Conservation (phyloP, 2,329 filamentous ascomycete species). For the Thielaviopsis punctulata region DNA sequence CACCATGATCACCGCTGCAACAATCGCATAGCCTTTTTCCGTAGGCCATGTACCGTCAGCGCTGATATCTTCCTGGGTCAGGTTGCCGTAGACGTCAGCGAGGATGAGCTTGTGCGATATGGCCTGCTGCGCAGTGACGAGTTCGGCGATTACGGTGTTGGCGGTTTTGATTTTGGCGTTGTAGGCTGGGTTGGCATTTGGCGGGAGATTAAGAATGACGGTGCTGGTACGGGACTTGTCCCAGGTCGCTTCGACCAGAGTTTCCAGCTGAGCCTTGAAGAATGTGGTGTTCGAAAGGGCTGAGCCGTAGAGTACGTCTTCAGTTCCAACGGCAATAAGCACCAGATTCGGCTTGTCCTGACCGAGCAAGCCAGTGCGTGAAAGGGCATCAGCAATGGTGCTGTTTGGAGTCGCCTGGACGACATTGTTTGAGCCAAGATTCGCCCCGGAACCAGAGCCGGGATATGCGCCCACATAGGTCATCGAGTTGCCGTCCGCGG, state of each 20-base stretch:
- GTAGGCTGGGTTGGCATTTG: slow-evolving; percentile 15
- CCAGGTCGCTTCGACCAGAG: slow-evolving; percentile 19
- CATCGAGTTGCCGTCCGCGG: slow-evolving; percentile 17
- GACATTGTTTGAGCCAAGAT: slow-evolving; percentile 21
- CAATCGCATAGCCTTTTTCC: slow-evolving; percentile 21
- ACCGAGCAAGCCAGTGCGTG: slow-evolving; percentile 17
- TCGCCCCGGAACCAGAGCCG: slow-evolving; percentile 20
- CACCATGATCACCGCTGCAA: slow-evolving; percentile 19
- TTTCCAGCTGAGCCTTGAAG: slow-evolving; percentile 16
- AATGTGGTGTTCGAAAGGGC: slow-evolving; percentile 16
- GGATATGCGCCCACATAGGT: slow-evolving; percentile 22
- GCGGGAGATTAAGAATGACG: slow-evolving; percentile 19
- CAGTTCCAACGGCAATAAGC: slow-evolving; percentile 23
- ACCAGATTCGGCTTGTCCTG: slow-evolving; percentile 21
- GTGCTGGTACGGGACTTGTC: slow-evolving; percentile 18
- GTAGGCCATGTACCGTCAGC: slow-evolving; percentile 21
- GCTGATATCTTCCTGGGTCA: slow-evolving; percentile 15
- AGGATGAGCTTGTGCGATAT: slow-evolving; percentile 17
- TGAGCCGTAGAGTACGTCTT: slow-evolving; percentile 16
- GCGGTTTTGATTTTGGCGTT: slow-evolving; percentile 16
- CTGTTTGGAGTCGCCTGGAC: slow-evolving; percentile 23
- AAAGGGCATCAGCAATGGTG: slow-evolving; percentile 19
- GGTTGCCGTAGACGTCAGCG: slow-evolving; percentile 20
- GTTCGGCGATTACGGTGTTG: slow-evolving; percentile 17
- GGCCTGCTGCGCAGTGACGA: slow-evolving; percentile 15